Conservation (phyloP, 2,329 filamentous ascomycete species). For the Diplocarpon mali region DNA sequence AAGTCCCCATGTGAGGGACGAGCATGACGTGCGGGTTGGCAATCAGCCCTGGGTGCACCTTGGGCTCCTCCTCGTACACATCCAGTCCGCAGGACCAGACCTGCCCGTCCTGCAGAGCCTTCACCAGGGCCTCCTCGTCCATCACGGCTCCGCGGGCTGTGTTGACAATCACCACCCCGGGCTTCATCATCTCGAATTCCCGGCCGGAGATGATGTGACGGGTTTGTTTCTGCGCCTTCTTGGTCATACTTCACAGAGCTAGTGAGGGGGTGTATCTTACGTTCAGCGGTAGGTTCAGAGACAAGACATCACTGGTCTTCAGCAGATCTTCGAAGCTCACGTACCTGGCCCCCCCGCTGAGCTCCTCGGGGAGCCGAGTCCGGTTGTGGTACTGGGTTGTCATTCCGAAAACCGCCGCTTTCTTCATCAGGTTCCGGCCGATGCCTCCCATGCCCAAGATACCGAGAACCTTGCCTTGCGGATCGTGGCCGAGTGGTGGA, state of each 20-base stretch:
- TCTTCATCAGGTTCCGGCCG: constrained; percentile 63
- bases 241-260: not conserved
- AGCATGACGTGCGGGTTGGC: constrained; percentile 62
- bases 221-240: constrained; percentile 40
- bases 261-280: constrained; percentile 36
- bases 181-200: constrained; percentile 70
- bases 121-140: constrained; percentile 68
- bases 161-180: constrained; percentile 67
- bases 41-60: constrained; percentile 61
- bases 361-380: constrained; percentile 42
- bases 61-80: constrained; percentile 74
- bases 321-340: constrained; percentile 66
- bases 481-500: constrained; percentile 60
- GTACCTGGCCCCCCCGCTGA: constrained; percentile 48
- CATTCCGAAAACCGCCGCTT: constrained; percentile 69
- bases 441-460: constrained; percentile 84
- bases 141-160: constrained; percentile 75
- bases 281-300: constrained; percentile 71
- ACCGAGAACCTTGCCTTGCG: constrained; percentile 66
- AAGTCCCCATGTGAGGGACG: constrained; percentile 80
- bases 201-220: constrained; percentile 61
- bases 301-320: constrained; percentile 61
- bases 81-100: constrained; percentile 66
- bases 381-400: constrained; percentile 66
- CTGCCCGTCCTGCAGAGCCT: constrained; percentile 57